Evolutionary conservation across 306 rosid genomes (phyloP).

Genomic region (Begonia fuchsioides): DNA sequence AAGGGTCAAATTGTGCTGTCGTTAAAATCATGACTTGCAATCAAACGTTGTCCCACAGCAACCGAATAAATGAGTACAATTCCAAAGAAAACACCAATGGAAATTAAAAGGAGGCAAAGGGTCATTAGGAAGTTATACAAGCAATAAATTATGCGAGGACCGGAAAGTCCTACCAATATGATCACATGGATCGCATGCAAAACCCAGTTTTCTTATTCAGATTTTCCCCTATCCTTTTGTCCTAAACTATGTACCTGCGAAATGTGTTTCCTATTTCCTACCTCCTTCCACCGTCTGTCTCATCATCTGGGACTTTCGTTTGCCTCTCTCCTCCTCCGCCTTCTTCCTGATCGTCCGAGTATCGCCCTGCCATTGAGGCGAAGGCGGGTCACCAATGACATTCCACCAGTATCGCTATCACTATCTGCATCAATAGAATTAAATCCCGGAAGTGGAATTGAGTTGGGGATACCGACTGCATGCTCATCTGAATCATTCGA

Average conservation of each 20-base stretch:
- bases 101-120: too few relatives aligned
- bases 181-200: too few relatives aligned
- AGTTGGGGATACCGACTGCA: slow-evolving; percentile 14
- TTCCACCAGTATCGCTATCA: slow-evolving; percentile 20
- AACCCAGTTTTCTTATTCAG: not conserved
- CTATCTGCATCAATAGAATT: slow-evolving; percentile 40
- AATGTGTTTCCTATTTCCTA: slow-evolving; percentile 37
- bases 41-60: too few relatives aligned
- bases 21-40: too few relatives aligned
- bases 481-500: slow-evolving; percentile 28
- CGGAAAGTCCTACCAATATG: too few relatives aligned
- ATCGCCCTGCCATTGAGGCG: slow-evolving; percentile 51
- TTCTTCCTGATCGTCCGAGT: slow-evolving; percentile 67
- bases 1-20: too few relatives aligned
- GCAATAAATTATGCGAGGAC: too few relatives aligned
- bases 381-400: slow-evolving; percentile 65
- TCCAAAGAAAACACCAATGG: too few relatives aligned
- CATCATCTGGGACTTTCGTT: slow-evolving; percentile 18
- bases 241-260: slow-evolving; percentile 26
- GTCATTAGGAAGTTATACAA: too few relatives aligned
- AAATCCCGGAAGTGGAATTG: slow-evolving; percentile 24
- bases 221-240: not conserved
- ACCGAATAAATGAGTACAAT: too few relatives aligned
- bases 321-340: slow-evolving; percentile 59
- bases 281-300: slow-evolving; percentile 12